These are phyloP conservation scores for Naganishia onofrii DNA, from an alignment of 768 basidiomycete genomes.

Conservation along the genomic window DNA sequence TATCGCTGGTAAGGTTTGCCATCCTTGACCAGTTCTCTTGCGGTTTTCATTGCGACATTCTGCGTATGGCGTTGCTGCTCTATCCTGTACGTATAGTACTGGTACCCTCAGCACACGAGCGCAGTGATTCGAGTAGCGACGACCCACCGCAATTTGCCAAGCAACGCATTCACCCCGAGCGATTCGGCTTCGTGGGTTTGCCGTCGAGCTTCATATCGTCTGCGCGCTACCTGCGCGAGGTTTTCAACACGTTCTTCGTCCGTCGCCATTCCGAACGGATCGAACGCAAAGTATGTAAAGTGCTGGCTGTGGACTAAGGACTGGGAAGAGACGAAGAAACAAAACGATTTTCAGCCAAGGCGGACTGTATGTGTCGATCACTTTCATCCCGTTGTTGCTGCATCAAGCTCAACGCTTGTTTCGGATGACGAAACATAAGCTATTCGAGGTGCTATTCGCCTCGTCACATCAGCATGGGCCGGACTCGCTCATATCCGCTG, in stretches of 20 bases:
- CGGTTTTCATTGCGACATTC: slow-evolving; percentile 1
- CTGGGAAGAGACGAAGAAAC: neutral
- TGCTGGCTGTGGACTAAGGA: too few relatives aligned
- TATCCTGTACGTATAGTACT: neutral
- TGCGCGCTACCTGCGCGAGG: neutral
- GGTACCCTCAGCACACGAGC: neutral
- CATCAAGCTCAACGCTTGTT: neutral
- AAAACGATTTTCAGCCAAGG: neutral
- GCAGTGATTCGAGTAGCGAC: neutral
- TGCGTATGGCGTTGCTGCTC: slow-evolving; percentile 15
- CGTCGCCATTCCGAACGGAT: neutral
- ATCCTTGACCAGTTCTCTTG: slow-evolving; percentile 7
- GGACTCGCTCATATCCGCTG: neutral
- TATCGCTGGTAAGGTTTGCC: slow-evolving; percentile 1
- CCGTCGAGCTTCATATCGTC: slow-evolving; percentile 7
- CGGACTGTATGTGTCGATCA: neutral
- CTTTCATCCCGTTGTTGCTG: neutral
- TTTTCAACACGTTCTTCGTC: neutral
- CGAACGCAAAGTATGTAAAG: neutral
- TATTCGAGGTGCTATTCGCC: neutral
- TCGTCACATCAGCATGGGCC: neutral
- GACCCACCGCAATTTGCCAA: neutral
- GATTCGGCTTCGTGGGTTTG: neutral
- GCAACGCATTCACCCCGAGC: neutral
- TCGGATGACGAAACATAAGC: neutral